These are phyloP conservation scores for Populus ilicifolia DNA, from an alignment of 345 rosid species.

Conservation along the genomic window DNA sequence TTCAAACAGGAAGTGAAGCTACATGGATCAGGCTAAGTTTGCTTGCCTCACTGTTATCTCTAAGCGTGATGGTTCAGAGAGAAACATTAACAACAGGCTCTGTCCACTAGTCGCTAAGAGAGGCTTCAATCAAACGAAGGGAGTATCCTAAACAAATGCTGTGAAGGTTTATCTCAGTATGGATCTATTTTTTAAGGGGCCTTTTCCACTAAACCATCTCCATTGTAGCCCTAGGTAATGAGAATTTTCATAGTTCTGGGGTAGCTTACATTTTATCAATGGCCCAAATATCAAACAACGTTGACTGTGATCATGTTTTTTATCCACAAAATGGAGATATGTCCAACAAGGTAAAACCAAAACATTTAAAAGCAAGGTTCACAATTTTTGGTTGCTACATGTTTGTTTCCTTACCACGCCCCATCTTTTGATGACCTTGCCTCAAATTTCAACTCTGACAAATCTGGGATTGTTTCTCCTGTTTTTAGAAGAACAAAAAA, in stretches of 20 bases:
- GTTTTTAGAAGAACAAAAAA: conserved; percentile 6
- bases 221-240: no score
- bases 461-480: conserved; percentile 34
- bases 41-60: neutral
- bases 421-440: conserved; percentile 69
- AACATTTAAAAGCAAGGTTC: neutral
- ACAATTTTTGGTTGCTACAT: neutral
- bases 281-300: neutral
- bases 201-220: no score
- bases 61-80: neutral
- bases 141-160: no score
- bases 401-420: conserved; percentile 48
- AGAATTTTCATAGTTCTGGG: neutral
- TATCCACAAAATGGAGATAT: neutral
- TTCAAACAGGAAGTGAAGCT: neutral
- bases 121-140: no score
- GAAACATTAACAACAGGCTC: neutral
- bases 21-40: neutral
- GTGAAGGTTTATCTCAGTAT: no score
- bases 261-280: neutral
- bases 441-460: conserved; percentile 52
- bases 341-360: neutral
- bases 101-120: no score
- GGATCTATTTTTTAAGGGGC: no score
- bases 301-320: neutral